These are phyloP conservation scores for Scenedesmus sp. DNA, from an alignment of 163 green algal genomes.

Conservation along the genomic window DNA sequence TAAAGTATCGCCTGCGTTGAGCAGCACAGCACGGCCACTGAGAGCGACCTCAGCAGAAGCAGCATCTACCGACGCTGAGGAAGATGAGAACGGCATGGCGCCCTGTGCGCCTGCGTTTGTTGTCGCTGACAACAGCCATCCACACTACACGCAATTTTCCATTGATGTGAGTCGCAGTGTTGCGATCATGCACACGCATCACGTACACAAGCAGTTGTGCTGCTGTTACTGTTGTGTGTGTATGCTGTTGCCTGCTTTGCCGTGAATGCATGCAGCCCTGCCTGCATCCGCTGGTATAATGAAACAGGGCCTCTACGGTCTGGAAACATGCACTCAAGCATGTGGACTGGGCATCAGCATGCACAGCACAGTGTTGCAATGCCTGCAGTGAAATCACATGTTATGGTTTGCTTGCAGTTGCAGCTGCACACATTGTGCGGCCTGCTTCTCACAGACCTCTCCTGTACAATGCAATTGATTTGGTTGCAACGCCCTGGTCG, in stretches of 20 bases:
- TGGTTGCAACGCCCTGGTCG: too few species aligned
- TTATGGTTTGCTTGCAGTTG: not conserved
- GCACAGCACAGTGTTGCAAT: not conserved
- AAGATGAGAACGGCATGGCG: not conserved
- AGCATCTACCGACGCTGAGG: not conserved
- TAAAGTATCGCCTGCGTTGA: not conserved
- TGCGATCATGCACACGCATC: not conserved
- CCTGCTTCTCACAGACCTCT: not conserved
- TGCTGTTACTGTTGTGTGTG: not conserved
- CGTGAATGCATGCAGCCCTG: not conserved
- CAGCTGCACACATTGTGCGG: not conserved
- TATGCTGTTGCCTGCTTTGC: not conserved
- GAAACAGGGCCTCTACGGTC: too few species aligned
- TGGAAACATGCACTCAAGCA: too few species aligned
- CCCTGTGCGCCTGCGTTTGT: constrained; percentile 44
- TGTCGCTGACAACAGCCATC: not conserved
- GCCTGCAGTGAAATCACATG: too few species aligned
- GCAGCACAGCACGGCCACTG: not conserved
- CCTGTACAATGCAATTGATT: too few species aligned
- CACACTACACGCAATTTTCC: constrained; percentile 42
- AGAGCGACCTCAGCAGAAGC: not conserved
- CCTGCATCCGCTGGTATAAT: too few species aligned
- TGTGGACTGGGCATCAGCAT: not conserved
- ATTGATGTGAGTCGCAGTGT: constrained; percentile 8
- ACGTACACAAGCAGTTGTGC: not conserved